Percentiles rank a stretch among this genome's conserved stretches.
Evolutionary conservation across 2,329 filamentous ascomycete species (phyloP).

Genomic region (Lachnellula occidentalis): DNA sequence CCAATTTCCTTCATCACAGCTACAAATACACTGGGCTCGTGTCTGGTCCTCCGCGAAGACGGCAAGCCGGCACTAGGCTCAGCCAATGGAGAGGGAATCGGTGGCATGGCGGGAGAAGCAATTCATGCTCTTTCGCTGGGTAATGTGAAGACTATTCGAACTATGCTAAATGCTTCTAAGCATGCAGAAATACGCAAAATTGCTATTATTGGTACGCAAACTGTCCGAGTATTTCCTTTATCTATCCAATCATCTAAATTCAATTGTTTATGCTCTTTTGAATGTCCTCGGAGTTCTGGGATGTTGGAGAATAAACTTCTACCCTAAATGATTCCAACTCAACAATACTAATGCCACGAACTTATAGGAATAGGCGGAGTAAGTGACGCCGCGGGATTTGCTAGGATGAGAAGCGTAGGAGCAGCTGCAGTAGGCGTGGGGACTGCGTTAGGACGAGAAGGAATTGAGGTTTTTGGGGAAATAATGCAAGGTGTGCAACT

Average conservation of each 20-base stretch:
- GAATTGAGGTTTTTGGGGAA: constrained; percentile 55
- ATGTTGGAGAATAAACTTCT: too few species aligned
- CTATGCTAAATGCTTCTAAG: constrained; percentile 45
- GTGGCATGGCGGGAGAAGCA: constrained; percentile 66
- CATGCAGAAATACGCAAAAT: constrained; percentile 46
- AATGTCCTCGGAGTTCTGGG: too few species aligned
- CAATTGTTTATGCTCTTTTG: too few species aligned
- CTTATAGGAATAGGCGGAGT: constrained; percentile 57
- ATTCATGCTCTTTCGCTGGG: constrained; percentile 70
- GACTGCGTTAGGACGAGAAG: constrained; percentile 61
- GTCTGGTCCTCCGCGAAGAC: constrained; percentile 47
- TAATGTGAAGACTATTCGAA: constrained; percentile 65
- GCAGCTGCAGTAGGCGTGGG: constrained; percentile 63
- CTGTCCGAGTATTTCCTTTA: too few species aligned
- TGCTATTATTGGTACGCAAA: constrained; percentile 51
- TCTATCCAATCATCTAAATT: too few species aligned
- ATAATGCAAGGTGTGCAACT: constrained; percentile 36
- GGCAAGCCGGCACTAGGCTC: constrained; percentile 41
- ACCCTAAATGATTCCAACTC: too few species aligned
- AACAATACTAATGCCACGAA: too few species aligned
- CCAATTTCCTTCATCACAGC: constrained; percentile 65
- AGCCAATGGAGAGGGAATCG: constrained; percentile 51
- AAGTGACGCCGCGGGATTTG: constrained; percentile 54
- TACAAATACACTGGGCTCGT: constrained; percentile 69
- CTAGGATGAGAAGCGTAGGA: constrained; percentile 61